A percentile compares a stretch with the other conserved stretches of the same genome.
Conservation (phyloP, 257 asterid species). For the Lavandula angustifolia region DNA sequence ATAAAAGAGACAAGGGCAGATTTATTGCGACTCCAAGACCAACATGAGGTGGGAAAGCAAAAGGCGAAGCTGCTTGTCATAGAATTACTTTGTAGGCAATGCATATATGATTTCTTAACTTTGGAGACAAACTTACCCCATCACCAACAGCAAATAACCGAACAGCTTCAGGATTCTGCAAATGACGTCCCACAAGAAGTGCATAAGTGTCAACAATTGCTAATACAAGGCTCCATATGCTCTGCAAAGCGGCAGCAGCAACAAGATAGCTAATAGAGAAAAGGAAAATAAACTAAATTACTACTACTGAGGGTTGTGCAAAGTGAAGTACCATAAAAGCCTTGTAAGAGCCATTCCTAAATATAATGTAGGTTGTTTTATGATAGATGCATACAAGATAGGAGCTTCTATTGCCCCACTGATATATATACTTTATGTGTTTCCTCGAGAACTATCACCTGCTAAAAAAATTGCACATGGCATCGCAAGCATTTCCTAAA, state of each 20-base stretch:
- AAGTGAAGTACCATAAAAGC: background rate
- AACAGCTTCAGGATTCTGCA: slow-evolving; percentile 74
- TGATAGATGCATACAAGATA: slow-evolving; percentile 15
- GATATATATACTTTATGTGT: slow-evolving; percentile 5
- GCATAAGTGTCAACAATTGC: slow-evolving; percentile 81
- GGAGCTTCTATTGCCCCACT: background rate
- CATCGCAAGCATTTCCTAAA: slow-evolving; percentile 18
- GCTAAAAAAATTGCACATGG: background rate
- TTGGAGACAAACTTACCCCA: slow-evolving; percentile 67
- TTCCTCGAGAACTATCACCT: slow-evolving; percentile 21
- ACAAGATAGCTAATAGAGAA: slow-evolving; percentile 75
- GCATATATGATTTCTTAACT: slow-evolving; percentile 21
- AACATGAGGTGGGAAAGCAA: slow-evolving; percentile 17
- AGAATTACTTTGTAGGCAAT: slow-evolving; percentile 4
- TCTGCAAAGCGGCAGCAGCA: slow-evolving; percentile 95
- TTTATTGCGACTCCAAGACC: background rate
- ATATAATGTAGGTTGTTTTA: background rate
- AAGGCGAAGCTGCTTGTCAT: slow-evolving; percentile 6
- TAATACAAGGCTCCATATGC: slow-evolving; percentile 90
- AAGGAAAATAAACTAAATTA: slow-evolving; percentile 12
- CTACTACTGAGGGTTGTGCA: slow-evolving; percentile 14
- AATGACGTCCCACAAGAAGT: slow-evolving; percentile 82
- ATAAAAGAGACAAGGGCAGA: slow-evolving; percentile 2
- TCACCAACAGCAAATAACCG: slow-evolving; percentile 91
- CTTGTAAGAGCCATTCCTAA: background rate